Evolutionary conservation across 1,139 yeast species (phyloP).

Genomic region (Pneumocystis jirovecii): DNA sequence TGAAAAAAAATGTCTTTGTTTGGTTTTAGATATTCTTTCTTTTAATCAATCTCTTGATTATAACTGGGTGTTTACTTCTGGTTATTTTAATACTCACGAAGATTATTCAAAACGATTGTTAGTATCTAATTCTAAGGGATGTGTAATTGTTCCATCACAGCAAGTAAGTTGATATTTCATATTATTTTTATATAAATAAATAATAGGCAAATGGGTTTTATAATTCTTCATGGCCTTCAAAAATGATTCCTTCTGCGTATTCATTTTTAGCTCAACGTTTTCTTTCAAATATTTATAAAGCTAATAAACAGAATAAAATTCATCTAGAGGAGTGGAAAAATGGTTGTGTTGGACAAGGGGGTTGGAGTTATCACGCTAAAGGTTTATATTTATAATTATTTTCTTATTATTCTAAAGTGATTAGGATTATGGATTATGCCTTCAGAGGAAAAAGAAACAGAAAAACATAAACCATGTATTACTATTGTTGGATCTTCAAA

Average conservation of each 20-base stretch:
- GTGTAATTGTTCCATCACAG: conserved; percentile 80
- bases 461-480: conserved; percentile 38
- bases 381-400: conserved; percentile 36
- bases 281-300: conserved; percentile 36
- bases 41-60: conserved; percentile 39
- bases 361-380: conserved; percentile 99
- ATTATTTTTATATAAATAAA: conserved; percentile 4
- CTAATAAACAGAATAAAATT: conserved; percentile 36
- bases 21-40: conserved; percentile 30
- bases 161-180: conserved; percentile 9
- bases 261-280: conserved; percentile 60
- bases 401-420: neutral
- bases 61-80: conserved; percentile 87
- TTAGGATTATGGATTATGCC: conserved; percentile 45
- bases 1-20: conserved; percentile 45
- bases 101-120: conserved; percentile 50
- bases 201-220: conserved; percentile 78
- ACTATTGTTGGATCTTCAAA: conserved; percentile 87
- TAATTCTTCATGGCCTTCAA: conserved; percentile 67
- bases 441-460: conserved; percentile 25
- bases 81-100: conserved; percentile 85
- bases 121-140: conserved; percentile 46
- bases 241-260: conserved; percentile 76
- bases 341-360: conserved; percentile 65
- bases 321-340: conserved; percentile 68